Base-by-base conservation (phyloP, 192 early-diverging fungal genomes). In the Coemansia sp. region DNA sequence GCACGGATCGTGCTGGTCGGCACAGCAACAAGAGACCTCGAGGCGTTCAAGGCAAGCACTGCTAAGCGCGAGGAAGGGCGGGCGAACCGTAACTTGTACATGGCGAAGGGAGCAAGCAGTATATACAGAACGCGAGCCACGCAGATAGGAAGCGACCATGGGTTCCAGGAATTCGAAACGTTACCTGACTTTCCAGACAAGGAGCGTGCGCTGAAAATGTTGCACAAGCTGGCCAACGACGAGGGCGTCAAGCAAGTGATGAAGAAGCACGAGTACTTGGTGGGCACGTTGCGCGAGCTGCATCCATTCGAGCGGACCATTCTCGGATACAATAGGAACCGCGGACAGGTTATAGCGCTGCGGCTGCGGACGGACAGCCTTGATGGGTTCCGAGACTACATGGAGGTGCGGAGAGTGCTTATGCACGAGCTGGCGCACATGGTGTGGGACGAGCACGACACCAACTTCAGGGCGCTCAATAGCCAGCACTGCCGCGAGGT, bases 351-450 rank as follows among this genome's bases (percentile, higher is more conserved):
- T 0, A 76, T 81, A 61, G 79, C 79, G 28, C 58, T 76, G 61
- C 45, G 74, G 18, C 61, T 82, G 61, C 73, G 74, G 37, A 70
- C 73, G 3, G 74, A 75, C 40, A 67, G 69, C 33, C 52, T 82
- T 40, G 74, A 70, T 4, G 74, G 74, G 9, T 82, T 82, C 63
- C 49, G 79, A 20, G 70, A 63, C 59, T 82, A 73, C 35, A 18
- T 30, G 25, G 51, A 15, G 2, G 53, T 82, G 10, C 74, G 73
- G 52, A 48, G 57, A 29, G 79, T 82, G 49, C 62, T 82, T 49
- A 76, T 75, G 74, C 79, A 82, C 33, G 79, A 82, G 74, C 71
- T 82, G 39, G 79, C 79, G 15, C 79, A 82, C 58, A 82, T 82
- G 71, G 71, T 82, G 33, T 76, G 74, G 73, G 74, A 82, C 29